Percentiles rank a stretch among this genome's conserved stretches.
These are phyloP conservation scores for Perkinsela sp. DNA, from an alignment of 208 protist genomes.

Conservation along the genomic window DNA sequence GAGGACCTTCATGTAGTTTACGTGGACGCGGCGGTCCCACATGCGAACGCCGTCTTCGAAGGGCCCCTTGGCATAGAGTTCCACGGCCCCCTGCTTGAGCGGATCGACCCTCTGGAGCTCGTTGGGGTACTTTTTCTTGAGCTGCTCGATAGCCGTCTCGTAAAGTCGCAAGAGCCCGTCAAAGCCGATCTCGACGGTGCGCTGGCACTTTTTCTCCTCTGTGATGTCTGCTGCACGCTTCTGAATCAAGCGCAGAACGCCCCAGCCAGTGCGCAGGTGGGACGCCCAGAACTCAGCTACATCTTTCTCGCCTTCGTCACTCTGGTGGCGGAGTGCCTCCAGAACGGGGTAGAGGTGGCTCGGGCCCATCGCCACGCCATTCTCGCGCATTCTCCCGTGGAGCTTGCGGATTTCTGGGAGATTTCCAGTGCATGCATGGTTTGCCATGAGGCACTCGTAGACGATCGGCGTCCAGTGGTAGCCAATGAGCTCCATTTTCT, in stretches of 20 bases:
- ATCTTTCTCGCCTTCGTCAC: background rate
- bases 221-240: background rate
- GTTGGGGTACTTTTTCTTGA: background rate
- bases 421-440: slow-evolving; percentile 41
- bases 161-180: background rate
- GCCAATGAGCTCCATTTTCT: slow-evolving; percentile 64
- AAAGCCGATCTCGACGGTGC: background rate
- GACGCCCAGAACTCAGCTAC: background rate
- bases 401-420: slow-evolving; percentile 32
- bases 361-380: slow-evolving; percentile 20
- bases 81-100: background rate
- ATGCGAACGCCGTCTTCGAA: background rate
- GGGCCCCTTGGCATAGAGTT: background rate
- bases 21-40: background rate
- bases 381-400: slow-evolving; percentile 39
- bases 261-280: background rate
- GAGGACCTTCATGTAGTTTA: background rate
- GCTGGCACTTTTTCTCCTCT: background rate
- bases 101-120: background rate
- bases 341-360: slow-evolving; percentile 40
- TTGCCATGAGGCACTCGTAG: slow-evolving; percentile 45
- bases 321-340: slow-evolving; percentile 18
- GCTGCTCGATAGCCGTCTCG: background rate
- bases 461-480: slow-evolving; percentile 45
- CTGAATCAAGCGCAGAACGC: background rate